Evolutionary conservation across 805 yeast genomes (phyloP).

Genomic region (Wickerhamiella galacta): DNA sequence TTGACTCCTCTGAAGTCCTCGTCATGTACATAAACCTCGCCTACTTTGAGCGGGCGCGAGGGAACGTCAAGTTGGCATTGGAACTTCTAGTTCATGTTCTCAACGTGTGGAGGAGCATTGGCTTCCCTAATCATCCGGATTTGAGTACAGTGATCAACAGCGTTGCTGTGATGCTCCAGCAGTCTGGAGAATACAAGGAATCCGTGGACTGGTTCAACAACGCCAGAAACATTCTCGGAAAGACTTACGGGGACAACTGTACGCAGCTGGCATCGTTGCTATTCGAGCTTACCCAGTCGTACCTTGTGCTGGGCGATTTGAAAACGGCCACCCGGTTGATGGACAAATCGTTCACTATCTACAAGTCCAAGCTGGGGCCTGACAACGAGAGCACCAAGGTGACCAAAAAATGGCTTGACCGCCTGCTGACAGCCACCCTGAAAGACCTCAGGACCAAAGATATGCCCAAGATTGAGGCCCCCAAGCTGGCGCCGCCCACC

Average conservation of each 20-base stretch:
- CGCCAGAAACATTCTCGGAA: constrained; percentile 35
- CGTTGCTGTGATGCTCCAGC: constrained; percentile 42
- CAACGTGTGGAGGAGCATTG: constrained; percentile 38
- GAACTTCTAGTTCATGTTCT: constrained; percentile 45
- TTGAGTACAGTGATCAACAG: constrained; percentile 45
- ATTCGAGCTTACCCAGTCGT: constrained; percentile 52
- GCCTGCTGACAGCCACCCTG: constrained; percentile 34
- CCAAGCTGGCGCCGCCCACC: constrained; percentile 1
- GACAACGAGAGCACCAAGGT: constrained; percentile 53
- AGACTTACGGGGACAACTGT: constrained; percentile 39
- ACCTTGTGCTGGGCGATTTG: constrained; percentile 35
- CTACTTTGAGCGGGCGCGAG: constrained; percentile 44
- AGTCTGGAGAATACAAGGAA: constrained; percentile 29
- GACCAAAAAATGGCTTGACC: constrained; percentile 44
- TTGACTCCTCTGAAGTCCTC: constrained; percentile 63
- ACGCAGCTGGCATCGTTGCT: constrained; percentile 47
- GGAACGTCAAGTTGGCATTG: constrained; percentile 43
- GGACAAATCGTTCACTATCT: constrained; percentile 38
- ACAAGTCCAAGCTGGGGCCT: constrained; percentile 44
- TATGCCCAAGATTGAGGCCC: neutral
- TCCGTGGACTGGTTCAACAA: constrained; percentile 37
- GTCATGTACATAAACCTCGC: constrained; percentile 63
- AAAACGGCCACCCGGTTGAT: constrained; percentile 41
- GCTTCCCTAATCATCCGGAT: constrained; percentile 54
- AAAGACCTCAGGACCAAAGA: constrained; percentile 14